These are phyloP conservation scores for Ceratobasidium sp. DNA, from an alignment of 1,284 basidiomycete genomes.

Conservation along the genomic window DNA sequence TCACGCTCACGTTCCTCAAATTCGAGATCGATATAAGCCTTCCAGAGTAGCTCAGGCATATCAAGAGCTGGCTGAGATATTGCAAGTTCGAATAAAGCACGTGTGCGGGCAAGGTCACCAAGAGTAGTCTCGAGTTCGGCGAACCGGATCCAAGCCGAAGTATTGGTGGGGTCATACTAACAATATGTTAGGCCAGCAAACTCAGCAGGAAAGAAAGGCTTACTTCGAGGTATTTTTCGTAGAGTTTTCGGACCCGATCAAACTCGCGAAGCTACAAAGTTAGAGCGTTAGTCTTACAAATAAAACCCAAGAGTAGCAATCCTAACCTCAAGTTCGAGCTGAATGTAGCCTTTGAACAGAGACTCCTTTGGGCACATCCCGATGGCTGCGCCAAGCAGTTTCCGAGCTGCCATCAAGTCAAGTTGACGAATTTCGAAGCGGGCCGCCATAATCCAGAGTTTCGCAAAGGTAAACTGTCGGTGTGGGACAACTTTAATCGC, in stretches of 20 bases:
- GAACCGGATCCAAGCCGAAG: slow-evolving; percentile 96
- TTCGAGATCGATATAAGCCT: slow-evolving; percentile 97
- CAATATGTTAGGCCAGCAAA: slow-evolving; percentile 30
- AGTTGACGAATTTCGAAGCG: slow-evolving; percentile 91
- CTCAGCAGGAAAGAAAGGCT: slow-evolving; percentile 49
- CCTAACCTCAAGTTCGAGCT: slow-evolving; percentile 87
- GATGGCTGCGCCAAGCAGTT: slow-evolving; percentile 89
- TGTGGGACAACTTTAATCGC: slow-evolving; percentile 92
- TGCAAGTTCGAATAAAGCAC: slow-evolving; percentile 96
- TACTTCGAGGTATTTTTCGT: slow-evolving; percentile 94
- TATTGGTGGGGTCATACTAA: slow-evolving; percentile 89
- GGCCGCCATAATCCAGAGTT: slow-evolving; percentile 92
- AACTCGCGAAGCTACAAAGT: slow-evolving; percentile 77
- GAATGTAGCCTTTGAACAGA: slow-evolving; percentile 93
- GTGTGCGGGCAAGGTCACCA: slow-evolving; percentile 91
- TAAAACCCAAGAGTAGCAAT: slow-evolving; percentile 3
- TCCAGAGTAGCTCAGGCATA: slow-evolving; percentile 99
- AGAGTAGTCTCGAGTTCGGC: slow-evolving; percentile 94
- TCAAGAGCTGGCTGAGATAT: slow-evolving; percentile 91
- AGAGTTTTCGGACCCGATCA: slow-evolving; percentile 90
- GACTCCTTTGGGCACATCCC: slow-evolving; percentile 97
- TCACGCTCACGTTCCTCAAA: slow-evolving; percentile 87
- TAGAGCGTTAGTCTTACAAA: slow-evolving; percentile 1
- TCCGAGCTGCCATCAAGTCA: slow-evolving; percentile 87
- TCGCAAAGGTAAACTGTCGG: slow-evolving; percentile 97